A percentile compares a stretch with the other conserved stretches of the same genome.
These are phyloP conservation scores for Phytophthora rubi DNA, from an alignment of 352 stramenopile species.

Conservation along the genomic window DNA sequence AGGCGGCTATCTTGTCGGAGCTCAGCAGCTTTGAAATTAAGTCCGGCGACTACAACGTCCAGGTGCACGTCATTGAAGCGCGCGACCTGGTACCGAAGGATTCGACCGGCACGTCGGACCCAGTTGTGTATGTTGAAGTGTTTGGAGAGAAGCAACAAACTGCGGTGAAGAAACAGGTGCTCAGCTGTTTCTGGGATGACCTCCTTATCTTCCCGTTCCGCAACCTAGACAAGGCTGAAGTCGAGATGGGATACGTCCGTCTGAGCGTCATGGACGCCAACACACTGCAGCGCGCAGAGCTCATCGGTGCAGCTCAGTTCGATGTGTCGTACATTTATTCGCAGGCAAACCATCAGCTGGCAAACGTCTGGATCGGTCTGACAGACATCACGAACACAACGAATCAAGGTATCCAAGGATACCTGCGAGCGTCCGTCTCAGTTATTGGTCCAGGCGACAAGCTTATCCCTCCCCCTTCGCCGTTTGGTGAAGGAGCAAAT, in stretches of 20 bases:
- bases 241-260: conserved; percentile 87
- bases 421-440: conserved; percentile 87
- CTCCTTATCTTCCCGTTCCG: conserved; percentile 80
- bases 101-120: conserved; percentile 89
- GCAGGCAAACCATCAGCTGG: conserved; percentile 86
- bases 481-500: conserved; percentile 51
- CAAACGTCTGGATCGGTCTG: conserved; percentile 91
- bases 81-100: conserved; percentile 90
- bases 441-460: conserved; percentile 91
- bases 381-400: conserved; percentile 83
- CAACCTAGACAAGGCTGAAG: conserved; percentile 77
- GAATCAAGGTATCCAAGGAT: conserved; percentile 91
- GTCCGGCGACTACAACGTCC: conserved; percentile 87
- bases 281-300: conserved; percentile 83
- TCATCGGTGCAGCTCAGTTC: conserved; percentile 89
- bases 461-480: conserved; percentile 69
- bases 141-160: conserved; percentile 89
- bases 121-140: conserved; percentile 91
- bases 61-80: conserved; percentile 92
- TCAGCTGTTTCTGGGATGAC: conserved; percentile 90
- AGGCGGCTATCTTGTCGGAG: conserved; percentile 76
- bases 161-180: conserved; percentile 81
- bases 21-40: conserved; percentile 87
- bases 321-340: conserved; percentile 91
- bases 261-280: conserved; percentile 89